Conservation (phyloP, 768 basidiomycete genomes). For the Podaxis sp. region DNA sequence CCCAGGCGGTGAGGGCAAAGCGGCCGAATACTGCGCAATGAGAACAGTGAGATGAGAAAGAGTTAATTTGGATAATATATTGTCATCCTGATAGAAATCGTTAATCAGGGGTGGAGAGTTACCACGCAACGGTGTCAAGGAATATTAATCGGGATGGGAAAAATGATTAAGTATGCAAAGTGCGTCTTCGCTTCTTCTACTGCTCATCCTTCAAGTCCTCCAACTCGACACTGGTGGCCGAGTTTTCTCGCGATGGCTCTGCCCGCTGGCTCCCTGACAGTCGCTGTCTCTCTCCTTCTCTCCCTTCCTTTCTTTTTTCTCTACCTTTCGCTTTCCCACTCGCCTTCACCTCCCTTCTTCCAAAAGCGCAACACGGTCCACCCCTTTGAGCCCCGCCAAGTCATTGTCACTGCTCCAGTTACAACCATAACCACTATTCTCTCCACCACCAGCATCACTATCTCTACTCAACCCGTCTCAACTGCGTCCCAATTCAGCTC, state of each 20-base stretch:
- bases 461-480: background rate
- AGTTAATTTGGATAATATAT: background rate
- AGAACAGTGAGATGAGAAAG: background rate
- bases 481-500: background rate
- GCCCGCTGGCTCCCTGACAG: background rate
- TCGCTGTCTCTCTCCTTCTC: background rate
- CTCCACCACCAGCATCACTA: background rate
- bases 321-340: background rate
- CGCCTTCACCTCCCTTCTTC: background rate
- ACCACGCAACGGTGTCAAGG: background rate
- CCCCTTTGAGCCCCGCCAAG: background rate
- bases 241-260: constrained; percentile 1
- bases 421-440: background rate
- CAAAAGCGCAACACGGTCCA: background rate
- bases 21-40: background rate
- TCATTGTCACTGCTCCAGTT: background rate
- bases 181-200: background rate
- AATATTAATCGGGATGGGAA: background rate
- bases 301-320: background rate
- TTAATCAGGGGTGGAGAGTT: background rate
- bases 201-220: background rate
- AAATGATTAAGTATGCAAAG: background rate
- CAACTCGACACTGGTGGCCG: constrained; percentile 4
- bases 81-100: background rate
- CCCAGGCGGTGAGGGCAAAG: background rate